Percentiles rank a stretch among this genome's conserved stretches.
Conservation (phyloP, 2,329 filamentous ascomycete genomes). For the Byssoonygena ceratinophila region DNA sequence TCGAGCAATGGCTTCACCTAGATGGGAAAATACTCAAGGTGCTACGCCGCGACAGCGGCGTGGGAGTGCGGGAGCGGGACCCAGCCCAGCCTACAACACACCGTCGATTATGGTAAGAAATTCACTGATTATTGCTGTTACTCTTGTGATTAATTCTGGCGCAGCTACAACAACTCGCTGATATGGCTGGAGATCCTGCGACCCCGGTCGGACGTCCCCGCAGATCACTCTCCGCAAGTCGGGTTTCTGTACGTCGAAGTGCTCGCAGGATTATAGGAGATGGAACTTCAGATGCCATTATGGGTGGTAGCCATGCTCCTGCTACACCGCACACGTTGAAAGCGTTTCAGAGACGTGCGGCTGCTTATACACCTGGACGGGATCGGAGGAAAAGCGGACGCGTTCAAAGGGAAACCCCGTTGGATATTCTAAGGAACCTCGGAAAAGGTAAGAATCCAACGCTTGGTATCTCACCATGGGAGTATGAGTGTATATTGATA, state of each 20-base stretch:
- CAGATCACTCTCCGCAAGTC: constrained; percentile 25
- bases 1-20: background rate
- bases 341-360: constrained; percentile 45
- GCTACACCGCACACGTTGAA: constrained; percentile 47
- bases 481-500: background rate
- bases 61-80: constrained; percentile 5
- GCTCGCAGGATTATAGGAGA: constrained; percentile 20
- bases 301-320: constrained; percentile 30
- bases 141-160: background rate
- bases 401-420: constrained; percentile 45
- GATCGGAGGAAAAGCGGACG: constrained; percentile 42
- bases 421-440: constrained; percentile 44
- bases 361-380: constrained; percentile 39
- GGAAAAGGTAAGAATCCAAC: constrained; percentile 36
- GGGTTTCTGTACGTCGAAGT: constrained; percentile 28
- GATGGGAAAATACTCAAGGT: background rate
- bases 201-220: constrained; percentile 26
- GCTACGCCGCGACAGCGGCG: constrained; percentile 1
- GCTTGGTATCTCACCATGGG: background rate
- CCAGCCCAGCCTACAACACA: constrained; percentile 3
- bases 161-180: constrained; percentile 29
- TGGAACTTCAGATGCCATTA: constrained; percentile 2
- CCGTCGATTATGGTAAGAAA: constrained; percentile 12
- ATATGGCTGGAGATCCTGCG: constrained; percentile 25
- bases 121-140: too few species aligned